Base-by-base conservation (phyloP, 306 rosid species). In the Gillenia trifoliata region DNA sequence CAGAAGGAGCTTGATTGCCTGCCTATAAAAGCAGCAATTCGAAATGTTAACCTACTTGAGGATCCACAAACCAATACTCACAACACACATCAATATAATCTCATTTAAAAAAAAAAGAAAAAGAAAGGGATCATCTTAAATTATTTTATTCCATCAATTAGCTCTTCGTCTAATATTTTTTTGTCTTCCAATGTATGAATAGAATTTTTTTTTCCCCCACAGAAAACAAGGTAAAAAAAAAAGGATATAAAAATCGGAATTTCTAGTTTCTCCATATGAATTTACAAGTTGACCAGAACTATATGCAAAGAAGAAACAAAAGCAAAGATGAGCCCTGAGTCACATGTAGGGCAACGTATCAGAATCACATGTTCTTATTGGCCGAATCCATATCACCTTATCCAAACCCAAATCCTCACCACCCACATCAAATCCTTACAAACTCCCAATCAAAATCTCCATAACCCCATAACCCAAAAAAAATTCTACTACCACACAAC, bases 351-450 rank as follows among this genome's bases (percentile, higher is more conserved):
- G 22, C 19, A 47, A 11, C 49, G 68, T 83, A 87, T 89, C 91
- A 89, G 78, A 86, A 84, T 71, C 76, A 64, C 12, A 16, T 8
- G 72, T 65, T 69, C 80, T 77, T 74, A 86, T 91, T 86, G 95
- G 91, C 73, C 79, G 26, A 83, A 78, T 71, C 67, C 67, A 76
- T 77, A 84, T 91, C 83, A 49, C 71, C 91, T 86, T 88, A 91
- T 89, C 97, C 90, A 83, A 80, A 81, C 30, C 70, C 60, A 70
- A 70, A 75, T 70, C 54, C 66, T 47, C 70, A 61, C 82, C 86
- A 49, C 81, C 70, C 86, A 72, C 81, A 78, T 61, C 66, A 76
- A 84, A 77, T 82, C 85, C 78, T 2, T 43, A 12, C 73, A 55
- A 73, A 57, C 72, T 56, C 75, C 56, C n/a, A 6, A 50, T 64